Base-by-base conservation (phyloP, 805 yeast species). In the Ogataea thermomethanolica region DNA sequence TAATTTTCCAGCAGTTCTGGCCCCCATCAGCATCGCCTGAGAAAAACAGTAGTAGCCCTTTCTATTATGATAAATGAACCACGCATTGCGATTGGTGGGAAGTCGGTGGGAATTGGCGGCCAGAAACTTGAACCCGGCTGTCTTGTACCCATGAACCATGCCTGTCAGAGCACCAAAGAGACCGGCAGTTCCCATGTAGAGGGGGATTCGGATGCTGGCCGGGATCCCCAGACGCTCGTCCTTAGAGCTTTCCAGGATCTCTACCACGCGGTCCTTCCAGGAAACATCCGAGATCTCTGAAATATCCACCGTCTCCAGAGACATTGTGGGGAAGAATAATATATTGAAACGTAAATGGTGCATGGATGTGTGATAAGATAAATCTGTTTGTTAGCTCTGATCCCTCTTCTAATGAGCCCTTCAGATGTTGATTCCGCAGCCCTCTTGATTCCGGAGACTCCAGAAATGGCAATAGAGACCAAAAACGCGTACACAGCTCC, bases 51-150 rank as follows among this genome's bases (percentile, higher is more conserved):
- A 84, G 59, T 84, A 84, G 61, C 84, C 83, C 65, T 85, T 87
- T 46, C 87, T 72, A 62, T 84, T 86, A 62, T 87, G 93, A 61
- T 87, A 87, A 57, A 81, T 83, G 55, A 83, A 87, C 96, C 95
- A 87, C 0, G 91, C 93, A 14, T 87, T 89, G 39, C 78, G 81
- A 0, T 82, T 78, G 15, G 61, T 70, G 7, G 96, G 96, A 42
- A 88, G 64, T 37, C 96, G 59, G 56, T 87, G 95, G 10, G 93
- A 83, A 54, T 87, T 87, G 50, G 84, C 86, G 2, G 90, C 88
- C 33, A 87, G 66, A 51, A 74, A 87, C 30, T 78, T 70, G 30
- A 79, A 61, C 1, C 84, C 74, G 0, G 85, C 66, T 2, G 57
- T 47, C 38, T 70, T 69, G 51, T 76, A 76, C 3, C 91, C 91